Percentiles rank a stretch among this genome's conserved stretches.
These are phyloP conservation scores for Sarocladium kiliense DNA, from an alignment of 2,329 filamentous ascomycete species.

Conservation along the genomic window DNA sequence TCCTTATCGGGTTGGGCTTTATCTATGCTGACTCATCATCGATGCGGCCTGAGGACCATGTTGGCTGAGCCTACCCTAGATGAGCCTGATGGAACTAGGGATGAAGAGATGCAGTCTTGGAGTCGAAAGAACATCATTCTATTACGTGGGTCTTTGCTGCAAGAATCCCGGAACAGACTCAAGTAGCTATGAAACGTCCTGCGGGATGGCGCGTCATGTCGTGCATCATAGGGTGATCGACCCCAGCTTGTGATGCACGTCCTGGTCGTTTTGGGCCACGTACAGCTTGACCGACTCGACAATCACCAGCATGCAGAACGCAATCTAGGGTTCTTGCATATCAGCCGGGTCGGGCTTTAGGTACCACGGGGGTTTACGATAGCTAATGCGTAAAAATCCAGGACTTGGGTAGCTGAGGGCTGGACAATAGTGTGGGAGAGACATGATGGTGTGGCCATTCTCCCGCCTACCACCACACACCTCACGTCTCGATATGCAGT, in stretches of 20 bases:
- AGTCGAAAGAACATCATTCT: too few species aligned
- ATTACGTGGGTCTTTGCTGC: not conserved
- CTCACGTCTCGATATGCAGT: slow-evolving; percentile 1
- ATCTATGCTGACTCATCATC: not conserved
- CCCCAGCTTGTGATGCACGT: not conserved
- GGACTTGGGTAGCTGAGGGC: not conserved
- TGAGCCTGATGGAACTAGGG: too few species aligned
- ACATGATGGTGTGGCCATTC: not conserved
- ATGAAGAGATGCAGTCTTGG: too few species aligned
- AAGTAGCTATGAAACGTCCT: not conserved
- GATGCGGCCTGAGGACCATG: not conserved
- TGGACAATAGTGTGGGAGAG: not conserved
- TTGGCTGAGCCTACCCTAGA: not conserved
- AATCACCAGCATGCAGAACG: not conserved
- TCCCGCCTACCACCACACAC: slow-evolving; percentile 3
- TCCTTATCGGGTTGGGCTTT: slow-evolving; percentile 6
- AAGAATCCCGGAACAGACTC: not conserved
- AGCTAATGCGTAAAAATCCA: not conserved
- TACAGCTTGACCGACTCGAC: not conserved
- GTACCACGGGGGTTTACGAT: too few species aligned
- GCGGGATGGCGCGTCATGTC: slow-evolving; percentile 1
- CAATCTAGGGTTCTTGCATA: not conserved
- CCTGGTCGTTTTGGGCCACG: not conserved
- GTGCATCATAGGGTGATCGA: not conserved
- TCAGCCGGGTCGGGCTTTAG: too few species aligned